A percentile compares a stretch with the other conserved stretches of the same genome.
Conservation (phyloP, 2,329 filamentous ascomycete genomes). For the Colletotrichum filicis region DNA sequence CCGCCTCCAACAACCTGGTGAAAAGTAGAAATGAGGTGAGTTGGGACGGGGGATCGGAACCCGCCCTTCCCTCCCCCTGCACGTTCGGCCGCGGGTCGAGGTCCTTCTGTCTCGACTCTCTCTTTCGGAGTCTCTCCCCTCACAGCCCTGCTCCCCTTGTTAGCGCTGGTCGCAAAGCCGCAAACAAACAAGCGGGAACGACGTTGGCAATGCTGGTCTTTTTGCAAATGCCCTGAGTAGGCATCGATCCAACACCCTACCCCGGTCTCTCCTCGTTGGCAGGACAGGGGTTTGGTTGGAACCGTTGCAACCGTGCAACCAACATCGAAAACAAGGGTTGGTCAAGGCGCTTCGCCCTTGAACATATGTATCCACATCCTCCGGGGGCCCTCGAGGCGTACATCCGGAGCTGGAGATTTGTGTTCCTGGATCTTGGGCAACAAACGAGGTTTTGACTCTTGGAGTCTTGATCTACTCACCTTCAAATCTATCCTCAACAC, state of each 20-base stretch:
- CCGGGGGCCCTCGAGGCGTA: neutral
- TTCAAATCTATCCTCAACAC: neutral
- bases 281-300: neutral
- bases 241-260: neutral
- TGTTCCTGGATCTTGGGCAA: neutral
- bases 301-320: neutral
- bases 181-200: slow-evolving; percentile 1
- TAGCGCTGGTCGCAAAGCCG: neutral
- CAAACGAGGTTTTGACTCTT: neutral
- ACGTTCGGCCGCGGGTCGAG: neutral
- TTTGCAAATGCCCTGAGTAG: neutral
- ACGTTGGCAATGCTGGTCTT: neutral
- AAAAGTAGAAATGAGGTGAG: neutral
- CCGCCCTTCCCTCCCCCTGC: neutral
- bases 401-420: neutral
- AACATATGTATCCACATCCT: neutral
- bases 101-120: too few relatives aligned
- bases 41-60: neutral
- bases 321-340: slow-evolving; percentile 3
- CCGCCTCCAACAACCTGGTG: neutral
- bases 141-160: neutral
- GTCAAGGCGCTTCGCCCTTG: neutral
- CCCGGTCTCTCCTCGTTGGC: neutral
- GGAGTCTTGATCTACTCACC: neutral
- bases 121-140: neutral